These are phyloP conservation scores for Catunica adiposa DNA, from an alignment of 2,329 filamentous ascomycete genomes.

Conservation along the genomic window DNA sequence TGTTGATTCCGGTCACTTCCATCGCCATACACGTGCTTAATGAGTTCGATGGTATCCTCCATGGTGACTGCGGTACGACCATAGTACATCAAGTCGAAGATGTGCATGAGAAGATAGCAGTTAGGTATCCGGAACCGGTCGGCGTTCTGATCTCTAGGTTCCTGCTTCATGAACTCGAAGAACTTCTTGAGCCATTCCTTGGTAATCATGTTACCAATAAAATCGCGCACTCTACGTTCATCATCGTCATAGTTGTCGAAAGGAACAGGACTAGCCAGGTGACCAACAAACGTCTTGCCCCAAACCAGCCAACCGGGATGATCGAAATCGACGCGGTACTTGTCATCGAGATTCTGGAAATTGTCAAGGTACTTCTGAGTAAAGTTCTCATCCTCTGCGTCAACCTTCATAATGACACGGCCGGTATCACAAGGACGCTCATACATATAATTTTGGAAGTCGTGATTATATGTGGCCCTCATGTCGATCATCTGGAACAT, in stretches of 20 bases:
- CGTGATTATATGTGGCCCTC: constrained; percentile 69
- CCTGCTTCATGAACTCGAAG: constrained; percentile 91
- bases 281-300: constrained; percentile 73
- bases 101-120: constrained; percentile 71
- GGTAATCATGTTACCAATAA: constrained; percentile 67
- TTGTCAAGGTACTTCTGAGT: constrained; percentile 61
- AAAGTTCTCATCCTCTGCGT: constrained; percentile 59
- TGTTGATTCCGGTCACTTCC: constrained; percentile 97
- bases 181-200: constrained; percentile 73
- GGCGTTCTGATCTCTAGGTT: constrained; percentile 63
- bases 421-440: constrained; percentile 43
- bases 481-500: constrained; percentile 78
- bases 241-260: constrained; percentile 63
- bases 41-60: constrained; percentile 72
- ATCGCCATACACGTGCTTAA: constrained; percentile 65
- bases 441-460: constrained; percentile 37
- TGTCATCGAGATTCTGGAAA: constrained; percentile 55
- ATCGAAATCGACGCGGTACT: constrained; percentile 84
- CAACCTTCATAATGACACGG: constrained; percentile 56
- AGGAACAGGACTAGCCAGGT: constrained; percentile 50
- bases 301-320: constrained; percentile 94
- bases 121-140: constrained; percentile 85
- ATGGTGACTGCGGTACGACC: constrained; percentile 63
- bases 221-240: constrained; percentile 55
- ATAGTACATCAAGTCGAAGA: constrained; percentile 77